Evolutionary conservation across 2,329 filamentous ascomycete genomes (phyloP), one percentile per base, ranked within the genome.

Genomic region (Colletotrichum coccodes): DNA sequence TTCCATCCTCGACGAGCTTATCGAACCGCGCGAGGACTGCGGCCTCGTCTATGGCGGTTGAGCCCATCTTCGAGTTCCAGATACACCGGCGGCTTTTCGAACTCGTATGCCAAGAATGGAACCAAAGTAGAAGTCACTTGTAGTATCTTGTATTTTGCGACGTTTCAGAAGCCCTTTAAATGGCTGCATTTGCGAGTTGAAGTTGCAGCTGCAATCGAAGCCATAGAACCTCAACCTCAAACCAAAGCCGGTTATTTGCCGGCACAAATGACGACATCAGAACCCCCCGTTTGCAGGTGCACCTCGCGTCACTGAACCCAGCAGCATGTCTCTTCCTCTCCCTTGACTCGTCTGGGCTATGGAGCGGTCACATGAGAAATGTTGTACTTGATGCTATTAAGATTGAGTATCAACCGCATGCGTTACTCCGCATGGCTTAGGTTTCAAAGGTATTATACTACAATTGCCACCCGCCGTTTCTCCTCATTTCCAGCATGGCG

Each of bases 381-480:
- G 21, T 5, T 36, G 32, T 14, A 44, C 16, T 49, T 36, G 36
- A 49, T 64, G 59, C 42, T 63, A 67, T 67, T 67, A 67, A 49
- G 23, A 32, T 18, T 34, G 30, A 61, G 47, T 50, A 47, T 61
- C 58, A 38, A 28, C 47, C 6, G 28, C 49, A 21, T 23, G 23
- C 47, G 46, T 18, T 57, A 47, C 40, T 8, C 30, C 3, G 40
- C 52, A 32, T n/a, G 32, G 26, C 49, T 47, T 54, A 12, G n/a
- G 30, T 23, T 62, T 52, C 49, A 28, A 36, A 68, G 64, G 52
- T 68, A 53, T 68, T 68, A 68, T 64, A 36, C 32, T 42, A 57
- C 46, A 64, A 46, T 46, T 26, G 28, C 46, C 44, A n/a, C 52
- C 23, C 40, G 46, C 62, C n/a, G 6, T n/a, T 38, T 36, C 21